Evolutionary conservation across 345 rosid species (phyloP), one percentile per base, ranked within the genome.

Genomic region (Anacardium occidentale): DNA sequence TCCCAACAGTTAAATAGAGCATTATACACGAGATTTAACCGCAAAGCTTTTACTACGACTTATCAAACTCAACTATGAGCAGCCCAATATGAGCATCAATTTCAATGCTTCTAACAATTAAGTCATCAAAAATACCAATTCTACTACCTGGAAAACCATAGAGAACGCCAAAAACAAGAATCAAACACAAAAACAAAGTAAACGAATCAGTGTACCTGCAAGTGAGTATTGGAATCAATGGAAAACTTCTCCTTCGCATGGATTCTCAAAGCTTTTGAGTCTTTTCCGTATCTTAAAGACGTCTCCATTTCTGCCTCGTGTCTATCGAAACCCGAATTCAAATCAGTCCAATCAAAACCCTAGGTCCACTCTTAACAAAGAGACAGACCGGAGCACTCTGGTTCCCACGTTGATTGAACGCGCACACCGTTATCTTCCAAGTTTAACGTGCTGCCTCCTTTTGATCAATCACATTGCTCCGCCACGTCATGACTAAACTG

Each of bases 191-290:
- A 5, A 37, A 37, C 9, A 37, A 6, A 37, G 42, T 37, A 7
- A 37, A 37, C 42, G 1, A 37, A 3, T 42, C 7, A 29, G 17
- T 14, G n/a, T 32, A 88, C 99, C 97, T 92, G 94, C 78, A 94
- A 75, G 78, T 72, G 87, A 70, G 96, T 92, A 18, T 74, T 81
- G 18, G 92, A 84, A 77, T 84, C 88, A 62, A 90, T 78, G 10
- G 75, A 71, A 51, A 95, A 61, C 79, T 85, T 90, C 88, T 95
- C 85, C 82, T 94, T 95, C 58, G 94, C 97, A 76, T 95, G 97
- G 79, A 95, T 86, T 75, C 82, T 87, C 67, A 92, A 73, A 72
- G 90, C 77, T 81, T 71, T 95, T 50, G 91, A 85, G 64, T 83
- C 91, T 34, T 82, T 77, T 32, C 83, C 73, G 75, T 81, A 90